These are phyloP conservation scores for Lunasporangiospora selenospora DNA, from an alignment of 192 early-diverging fungal genomes.

Conservation along the genomic window DNA sequence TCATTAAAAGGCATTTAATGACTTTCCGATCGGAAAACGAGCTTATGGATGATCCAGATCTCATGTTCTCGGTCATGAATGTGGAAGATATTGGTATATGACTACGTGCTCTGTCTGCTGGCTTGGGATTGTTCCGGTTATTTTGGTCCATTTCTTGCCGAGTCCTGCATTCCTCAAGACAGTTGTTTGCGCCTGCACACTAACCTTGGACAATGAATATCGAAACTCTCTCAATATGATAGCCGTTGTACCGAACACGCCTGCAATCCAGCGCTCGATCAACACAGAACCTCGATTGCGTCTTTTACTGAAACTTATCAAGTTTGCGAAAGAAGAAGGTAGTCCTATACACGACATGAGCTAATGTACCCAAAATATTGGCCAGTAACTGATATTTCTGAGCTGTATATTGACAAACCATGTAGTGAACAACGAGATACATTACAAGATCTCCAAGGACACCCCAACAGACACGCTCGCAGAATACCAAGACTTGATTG, in stretches of 20 bases:
- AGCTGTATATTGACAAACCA: no score
- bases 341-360: no score
- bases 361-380: no score
- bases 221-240: background rate
- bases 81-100: conserved; percentile 41
- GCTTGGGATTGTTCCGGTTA: no score
- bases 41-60: conserved; percentile 35
- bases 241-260: conserved; percentile 30
- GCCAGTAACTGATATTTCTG: no score
- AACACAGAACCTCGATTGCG: conserved; percentile 45
- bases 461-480: conserved; percentile 46
- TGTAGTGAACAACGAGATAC: conserved; percentile 6
- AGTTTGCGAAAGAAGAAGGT: conserved; percentile 31
- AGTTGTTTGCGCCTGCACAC: no score
- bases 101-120: no score
- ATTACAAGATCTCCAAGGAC: conserved; percentile 44
- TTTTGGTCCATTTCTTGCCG: no score
- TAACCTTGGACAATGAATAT: background rate
- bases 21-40: conserved; percentile 40
- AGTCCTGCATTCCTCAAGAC: no score
- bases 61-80: conserved; percentile 36
- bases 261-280: conserved; percentile 21
- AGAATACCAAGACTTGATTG: conserved; percentile 46
- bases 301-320: conserved; percentile 50
- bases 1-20: conserved; percentile 37